Conservation (phyloP, 495 filamentous ascomycete genomes). For the Hypoxylon cercidicola region DNA sequence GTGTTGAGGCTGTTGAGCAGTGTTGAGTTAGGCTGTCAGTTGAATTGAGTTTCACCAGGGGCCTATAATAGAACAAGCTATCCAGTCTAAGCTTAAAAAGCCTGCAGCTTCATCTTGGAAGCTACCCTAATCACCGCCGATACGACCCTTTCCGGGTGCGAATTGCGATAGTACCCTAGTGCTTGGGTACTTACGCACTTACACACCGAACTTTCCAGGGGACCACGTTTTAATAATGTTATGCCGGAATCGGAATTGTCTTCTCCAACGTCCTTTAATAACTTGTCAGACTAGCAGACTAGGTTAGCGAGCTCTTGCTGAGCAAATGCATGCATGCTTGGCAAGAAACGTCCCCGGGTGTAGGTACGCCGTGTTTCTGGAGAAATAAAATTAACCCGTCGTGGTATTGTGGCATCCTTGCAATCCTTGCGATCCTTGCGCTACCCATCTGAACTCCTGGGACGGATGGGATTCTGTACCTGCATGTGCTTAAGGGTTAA, state of each 20-base stretch:
- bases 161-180: constrained; percentile 28
- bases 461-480: constrained; percentile 34
- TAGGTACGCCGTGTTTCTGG: constrained; percentile 20
- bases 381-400: constrained; percentile 11
- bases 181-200: not conserved
- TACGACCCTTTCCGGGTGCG: constrained; percentile 4
- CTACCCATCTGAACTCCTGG: constrained; percentile 30
- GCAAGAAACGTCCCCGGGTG: constrained; percentile 21
- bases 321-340: constrained; percentile 22
- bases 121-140: too few relatives aligned
- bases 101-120: not conserved
- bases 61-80: constrained; percentile 30
- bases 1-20: not conserved
- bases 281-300: not conserved
- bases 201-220: constrained; percentile 22
- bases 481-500: constrained; percentile 36
- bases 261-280: constrained; percentile 24
- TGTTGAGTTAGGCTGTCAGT: not conserved
- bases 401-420: not conserved
- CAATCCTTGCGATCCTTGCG: constrained; percentile 14
- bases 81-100: constrained; percentile 22
- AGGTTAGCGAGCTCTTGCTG: not conserved
- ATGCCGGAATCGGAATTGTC: constrained; percentile 30
- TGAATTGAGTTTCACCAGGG: not conserved
- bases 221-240: constrained; percentile 33